Percentiles rank a stretch among this genome's conserved stretches.
phyloP scores from a whole-genome alignment of 2,329 filamentous ascomycete species.

The Talaromyces sp. region DNA sequence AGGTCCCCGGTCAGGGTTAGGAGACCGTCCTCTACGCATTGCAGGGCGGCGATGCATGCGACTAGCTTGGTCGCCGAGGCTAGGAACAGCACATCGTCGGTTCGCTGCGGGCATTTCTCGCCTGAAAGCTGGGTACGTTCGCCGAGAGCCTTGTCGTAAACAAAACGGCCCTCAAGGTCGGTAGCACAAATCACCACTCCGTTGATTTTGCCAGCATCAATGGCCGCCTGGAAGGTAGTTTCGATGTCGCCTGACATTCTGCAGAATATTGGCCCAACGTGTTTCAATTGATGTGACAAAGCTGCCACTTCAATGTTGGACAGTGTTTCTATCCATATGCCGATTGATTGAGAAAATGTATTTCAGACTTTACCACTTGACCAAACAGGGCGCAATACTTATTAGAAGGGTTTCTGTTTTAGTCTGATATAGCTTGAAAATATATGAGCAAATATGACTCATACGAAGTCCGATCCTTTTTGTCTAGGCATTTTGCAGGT shows the following conservation, averaged over 20 bases:
- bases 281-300: too few species aligned
- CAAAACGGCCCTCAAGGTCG: slow-evolving; percentile 33
- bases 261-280: neutral
- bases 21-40: slow-evolving; percentile 50
- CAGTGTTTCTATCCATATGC: neutral
- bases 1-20: slow-evolving; percentile 45
- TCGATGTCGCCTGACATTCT: slow-evolving; percentile 30
- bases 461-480: too few species aligned
- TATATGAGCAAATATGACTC: too few species aligned
- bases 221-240: slow-evolving; percentile 33
- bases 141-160: slow-evolving; percentile 37
- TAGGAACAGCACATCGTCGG: slow-evolving; percentile 25
- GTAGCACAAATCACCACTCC: slow-evolving; percentile 41
- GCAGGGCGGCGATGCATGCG: slow-evolving; percentile 49
- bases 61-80: slow-evolving; percentile 40
- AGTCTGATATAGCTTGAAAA: too few species aligned
- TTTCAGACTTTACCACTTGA: too few species aligned
- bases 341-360: too few species aligned
- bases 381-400: too few species aligned
- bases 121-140: slow-evolving; percentile 36
- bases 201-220: slow-evolving; percentile 40
- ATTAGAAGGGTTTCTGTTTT: too few species aligned
- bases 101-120: slow-evolving; percentile 32
- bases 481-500: too few species aligned
- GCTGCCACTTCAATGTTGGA: neutral